These are phyloP conservation scores for Ulota crispa DNA, from an alignment of 225 moss, liverwort and hornwort species.

Conservation along the genomic window DNA sequence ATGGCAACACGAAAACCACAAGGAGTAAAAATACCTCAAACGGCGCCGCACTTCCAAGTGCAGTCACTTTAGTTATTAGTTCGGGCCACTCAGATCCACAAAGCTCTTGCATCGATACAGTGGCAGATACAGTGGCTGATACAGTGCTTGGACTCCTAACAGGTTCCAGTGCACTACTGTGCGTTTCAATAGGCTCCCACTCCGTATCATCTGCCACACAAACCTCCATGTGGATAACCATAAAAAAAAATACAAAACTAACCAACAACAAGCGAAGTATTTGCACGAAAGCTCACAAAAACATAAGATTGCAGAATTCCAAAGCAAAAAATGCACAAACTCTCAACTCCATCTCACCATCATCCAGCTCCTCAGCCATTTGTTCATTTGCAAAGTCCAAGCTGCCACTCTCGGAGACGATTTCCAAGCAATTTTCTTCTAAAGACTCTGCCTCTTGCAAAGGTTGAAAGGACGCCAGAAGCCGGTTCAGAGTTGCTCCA, in stretches of 20 bases:
- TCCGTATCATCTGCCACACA: constrained; percentile 71
- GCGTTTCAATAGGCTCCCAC: constrained; percentile 81
- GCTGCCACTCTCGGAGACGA: constrained; percentile 16
- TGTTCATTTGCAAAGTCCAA: constrained; percentile 41
- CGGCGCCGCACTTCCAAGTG: constrained; percentile 60
- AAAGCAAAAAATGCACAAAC: not conserved
- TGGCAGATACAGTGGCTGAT: not conserved
- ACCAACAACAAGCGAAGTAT: not conserved
- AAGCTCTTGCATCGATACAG: constrained; percentile 24
- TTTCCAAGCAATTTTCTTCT: constrained; percentile 29
- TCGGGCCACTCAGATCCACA: constrained; percentile 52
- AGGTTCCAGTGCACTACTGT: constrained; percentile 17
- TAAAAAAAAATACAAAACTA: not conserved
- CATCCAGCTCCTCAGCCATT: constrained; percentile 63
- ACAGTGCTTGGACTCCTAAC: constrained; percentile 34
- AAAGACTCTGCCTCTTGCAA: constrained; percentile 31
- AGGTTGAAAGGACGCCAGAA: constrained; percentile 48
- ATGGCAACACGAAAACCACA: not conserved
- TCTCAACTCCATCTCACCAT: constrained; percentile 40
- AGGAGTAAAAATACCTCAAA: constrained; percentile 54
- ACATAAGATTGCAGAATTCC: constrained; percentile 1
- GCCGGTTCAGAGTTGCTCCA: constrained; percentile 62
- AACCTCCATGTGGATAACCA: not conserved
- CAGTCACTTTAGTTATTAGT: constrained; percentile 55
- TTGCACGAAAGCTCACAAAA: not conserved